phyloP scores from a whole-genome alignment of 106 monocot species.

The Platanthera guangdongensis region DNA sequence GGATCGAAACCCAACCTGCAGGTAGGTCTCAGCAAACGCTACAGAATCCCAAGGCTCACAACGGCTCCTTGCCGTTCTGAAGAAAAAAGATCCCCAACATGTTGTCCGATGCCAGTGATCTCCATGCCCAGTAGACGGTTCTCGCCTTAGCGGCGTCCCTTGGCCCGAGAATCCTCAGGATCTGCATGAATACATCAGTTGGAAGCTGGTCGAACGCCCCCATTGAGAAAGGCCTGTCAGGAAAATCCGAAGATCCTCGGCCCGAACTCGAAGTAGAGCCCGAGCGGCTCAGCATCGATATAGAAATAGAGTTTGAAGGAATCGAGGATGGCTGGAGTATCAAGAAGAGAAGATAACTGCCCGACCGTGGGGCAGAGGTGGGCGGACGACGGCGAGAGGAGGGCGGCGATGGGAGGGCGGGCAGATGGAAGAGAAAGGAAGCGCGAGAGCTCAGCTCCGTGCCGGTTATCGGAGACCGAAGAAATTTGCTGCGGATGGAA shows the following conservation, averaged over 20 bases:
- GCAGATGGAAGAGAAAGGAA: no score
- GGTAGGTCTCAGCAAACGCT: conserved; percentile 68
- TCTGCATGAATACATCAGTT: conserved; percentile 57
- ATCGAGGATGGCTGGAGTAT: neutral
- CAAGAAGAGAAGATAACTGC: no score
- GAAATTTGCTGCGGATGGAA: no score
- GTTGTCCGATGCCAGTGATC: conserved; percentile 51
- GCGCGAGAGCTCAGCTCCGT: no score
- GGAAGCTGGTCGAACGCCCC: conserved; percentile 57
- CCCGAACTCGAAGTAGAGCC: conserved; percentile 15
- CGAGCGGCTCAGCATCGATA: conserved; percentile 32
- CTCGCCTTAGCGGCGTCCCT: conserved; percentile 42
- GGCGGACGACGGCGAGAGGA: no score
- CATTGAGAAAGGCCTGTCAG: conserved; percentile 16
- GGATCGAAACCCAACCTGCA: conserved; percentile 33
- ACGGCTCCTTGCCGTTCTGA: conserved; percentile 56
- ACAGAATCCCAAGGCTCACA: conserved; percentile 54
- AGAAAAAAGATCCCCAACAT: conserved; percentile 74
- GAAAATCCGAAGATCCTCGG: neutral
- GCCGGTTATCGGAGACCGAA: no score
- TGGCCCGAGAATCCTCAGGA: conserved; percentile 53
- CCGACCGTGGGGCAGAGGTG: no score
- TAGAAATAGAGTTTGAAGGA: no score
- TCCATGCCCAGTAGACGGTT: conserved; percentile 56
- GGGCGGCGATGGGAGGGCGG: no score